Conservation (phyloP, 495 filamentous ascomycete species). For the Talaromyces adpressus region DNA sequence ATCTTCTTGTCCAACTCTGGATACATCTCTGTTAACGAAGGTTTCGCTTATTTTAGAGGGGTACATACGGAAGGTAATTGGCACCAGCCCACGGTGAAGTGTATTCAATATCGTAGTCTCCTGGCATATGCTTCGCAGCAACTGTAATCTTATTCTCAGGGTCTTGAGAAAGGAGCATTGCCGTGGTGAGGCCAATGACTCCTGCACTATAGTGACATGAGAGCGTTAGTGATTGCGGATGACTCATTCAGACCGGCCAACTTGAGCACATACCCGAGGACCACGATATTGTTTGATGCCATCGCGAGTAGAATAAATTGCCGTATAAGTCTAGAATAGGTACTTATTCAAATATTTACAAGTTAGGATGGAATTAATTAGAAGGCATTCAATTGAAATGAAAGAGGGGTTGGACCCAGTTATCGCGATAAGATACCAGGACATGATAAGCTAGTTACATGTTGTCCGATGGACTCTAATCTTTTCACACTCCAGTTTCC, state of each 20-base stretch:
- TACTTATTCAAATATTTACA: background rate
- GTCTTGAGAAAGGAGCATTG: slow-evolving; percentile 70
- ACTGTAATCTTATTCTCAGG: slow-evolving; percentile 66
- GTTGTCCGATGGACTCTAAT: background rate
- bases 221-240: background rate
- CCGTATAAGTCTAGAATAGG: background rate
- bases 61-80: slow-evolving; percentile 74
- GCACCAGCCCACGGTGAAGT: slow-evolving; percentile 93
- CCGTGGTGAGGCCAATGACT: slow-evolving; percentile 87
- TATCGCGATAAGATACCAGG: background rate
- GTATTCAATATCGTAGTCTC: slow-evolving; percentile 97
- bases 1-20: slow-evolving; percentile 46
- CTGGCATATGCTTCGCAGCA: slow-evolving; percentile 93
- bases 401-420: background rate
- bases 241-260: background rate
- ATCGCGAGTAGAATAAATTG: slow-evolving; percentile 11
- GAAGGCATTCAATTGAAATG: background rate
- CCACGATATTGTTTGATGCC: slow-evolving; percentile 49
- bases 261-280: slow-evolving; percentile 49
- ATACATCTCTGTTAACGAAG: background rate
- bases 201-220: slow-evolving; percentile 57
- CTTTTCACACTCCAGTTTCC: background rate
- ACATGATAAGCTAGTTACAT: background rate
- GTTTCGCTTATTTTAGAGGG: background rate
- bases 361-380: too few species aligned